Base-by-base conservation (phyloP, 441 rosid genomes). In the Erysimum cheiri region DNA sequence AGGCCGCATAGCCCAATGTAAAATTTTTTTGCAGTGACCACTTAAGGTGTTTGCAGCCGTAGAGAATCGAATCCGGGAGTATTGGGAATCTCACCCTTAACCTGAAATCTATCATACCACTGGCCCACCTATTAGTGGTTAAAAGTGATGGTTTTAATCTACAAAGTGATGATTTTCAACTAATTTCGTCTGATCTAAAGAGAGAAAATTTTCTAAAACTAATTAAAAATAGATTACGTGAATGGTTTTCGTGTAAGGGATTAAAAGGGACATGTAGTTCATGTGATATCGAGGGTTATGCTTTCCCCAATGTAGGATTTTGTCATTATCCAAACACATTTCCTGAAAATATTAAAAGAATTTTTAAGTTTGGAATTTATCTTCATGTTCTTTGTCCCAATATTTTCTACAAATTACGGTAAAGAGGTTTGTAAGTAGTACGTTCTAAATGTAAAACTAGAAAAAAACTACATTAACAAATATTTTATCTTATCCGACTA, bases 261-360 rank as follows among this genome's bases (percentile, higher is more conserved):
- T 64, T 29, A 57, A 6, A 29, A 49, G 48, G 32, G 61, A 58
- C 71, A 73, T 58, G 77, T 59, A 65, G 0, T 65, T 65, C 77
- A 48, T 65, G 71, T 73, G 76, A 47, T 47, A 32, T 55, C 48
- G 37, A 40, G 43, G 22, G n/a, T 58, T 48, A 31, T 19, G 60
- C 60, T 19, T 39, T 57, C 5, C 49, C 15, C 24, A 28, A 13
- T 55, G 24, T 72, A 35, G 0, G 64, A 17, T 40, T 48, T 48
- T 47, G 65, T 64, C 43, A 56, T 64, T 56, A 47, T 47, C 66
- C 39, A 49, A 47, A 39, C 37, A 56, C 7, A 46, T 48, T 29
- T 37, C 24, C 43, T 17, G 3, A 14, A 33, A 8, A 24, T 3
- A 37, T 1, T 46, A 19, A 2, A 47, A 13, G 6, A 9, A 1